Evolutionary conservation across 2,329 filamentous ascomycete genomes (phyloP).

Genomic region (Cercospora sojina): DNA sequence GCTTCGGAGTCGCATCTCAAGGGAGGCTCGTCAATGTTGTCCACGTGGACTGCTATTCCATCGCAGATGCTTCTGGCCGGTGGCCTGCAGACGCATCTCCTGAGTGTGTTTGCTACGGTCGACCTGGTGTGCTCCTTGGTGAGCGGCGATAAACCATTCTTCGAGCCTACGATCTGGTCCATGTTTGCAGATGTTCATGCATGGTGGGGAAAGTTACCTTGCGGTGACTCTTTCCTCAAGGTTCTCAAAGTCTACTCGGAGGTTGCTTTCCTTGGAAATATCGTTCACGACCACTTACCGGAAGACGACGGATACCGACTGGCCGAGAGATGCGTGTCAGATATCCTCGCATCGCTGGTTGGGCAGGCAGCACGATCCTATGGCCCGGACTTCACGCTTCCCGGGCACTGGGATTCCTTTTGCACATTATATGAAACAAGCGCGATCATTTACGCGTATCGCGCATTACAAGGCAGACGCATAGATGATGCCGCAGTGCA

Average conservation of each 20-base stretch:
- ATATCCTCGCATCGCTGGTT: constrained; percentile 1
- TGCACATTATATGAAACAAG: constrained; percentile 10
- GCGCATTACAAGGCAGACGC: constrained; percentile 4
- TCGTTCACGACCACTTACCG: constrained; percentile 9
- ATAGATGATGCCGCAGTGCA: constrained; percentile 16
- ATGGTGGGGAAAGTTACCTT: constrained; percentile 16
- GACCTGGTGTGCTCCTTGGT: constrained; percentile 14
- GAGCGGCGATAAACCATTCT: constrained; percentile 16
- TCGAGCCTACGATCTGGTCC: constrained; percentile 12
- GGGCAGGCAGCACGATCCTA: background rate
- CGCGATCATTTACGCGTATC: constrained; percentile 8
- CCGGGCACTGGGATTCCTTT: constrained; percentile 3
- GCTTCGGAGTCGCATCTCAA: constrained; percentile 8
- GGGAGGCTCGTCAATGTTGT: constrained; percentile 10
- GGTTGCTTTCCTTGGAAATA: constrained; percentile 11
- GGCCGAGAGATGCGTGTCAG: constrained; percentile 6
- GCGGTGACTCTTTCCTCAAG: constrained; percentile 12
- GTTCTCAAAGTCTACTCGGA: constrained; percentile 13
- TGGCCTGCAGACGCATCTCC: constrained; percentile 17
- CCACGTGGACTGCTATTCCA: constrained; percentile 3
- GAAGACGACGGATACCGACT: background rate
- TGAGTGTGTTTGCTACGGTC: constrained; percentile 19
- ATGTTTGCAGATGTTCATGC: constrained; percentile 17
- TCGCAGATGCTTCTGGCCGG: constrained; percentile 13
- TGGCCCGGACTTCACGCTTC: background rate